phyloP scores from a whole-genome alignment of 306 rosid genomes.

The Astragalus membranaceus region DNA sequence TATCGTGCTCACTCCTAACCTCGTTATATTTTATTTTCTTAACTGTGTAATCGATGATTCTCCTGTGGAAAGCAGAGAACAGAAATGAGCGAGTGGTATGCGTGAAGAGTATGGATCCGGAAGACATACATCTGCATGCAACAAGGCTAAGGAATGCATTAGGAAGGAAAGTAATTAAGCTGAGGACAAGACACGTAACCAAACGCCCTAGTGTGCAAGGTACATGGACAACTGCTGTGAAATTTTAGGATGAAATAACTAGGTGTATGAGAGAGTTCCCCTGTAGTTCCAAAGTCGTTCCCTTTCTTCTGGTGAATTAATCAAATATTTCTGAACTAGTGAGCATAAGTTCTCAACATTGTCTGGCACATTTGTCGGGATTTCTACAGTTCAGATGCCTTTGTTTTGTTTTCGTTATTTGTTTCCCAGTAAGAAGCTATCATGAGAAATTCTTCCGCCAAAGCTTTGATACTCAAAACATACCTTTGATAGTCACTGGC shows the following conservation, averaged over 20 bases:
- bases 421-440: too few relatives aligned
- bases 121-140: constrained; percentile 59
- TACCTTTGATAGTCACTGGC: too few relatives aligned
- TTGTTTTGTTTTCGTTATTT: too few relatives aligned
- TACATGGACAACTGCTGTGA: constrained; percentile 77
- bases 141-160: constrained; percentile 71
- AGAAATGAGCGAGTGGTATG: constrained; percentile 63
- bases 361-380: too few relatives aligned
- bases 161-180: constrained; percentile 88
- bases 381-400: too few relatives aligned
- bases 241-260: constrained; percentile 33
- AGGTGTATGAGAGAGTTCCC: not conserved
- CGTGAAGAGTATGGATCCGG: constrained; percentile 80
- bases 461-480: too few relatives aligned
- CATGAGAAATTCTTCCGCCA: too few relatives aligned
- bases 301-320: not conserved
- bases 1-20: not conserved
- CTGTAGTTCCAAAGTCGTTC: constrained; percentile 4
- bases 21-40: not conserved
- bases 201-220: constrained; percentile 90
- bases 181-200: constrained; percentile 79
- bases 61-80: constrained; percentile 47
- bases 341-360: too few relatives aligned
- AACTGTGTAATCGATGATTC: constrained; percentile 7
- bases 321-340: not conserved